Percentiles rank a stretch among this genome's conserved stretches.
Conservation (phyloP, 441 rosid genomes). For the Macaranga tanarius region DNA sequence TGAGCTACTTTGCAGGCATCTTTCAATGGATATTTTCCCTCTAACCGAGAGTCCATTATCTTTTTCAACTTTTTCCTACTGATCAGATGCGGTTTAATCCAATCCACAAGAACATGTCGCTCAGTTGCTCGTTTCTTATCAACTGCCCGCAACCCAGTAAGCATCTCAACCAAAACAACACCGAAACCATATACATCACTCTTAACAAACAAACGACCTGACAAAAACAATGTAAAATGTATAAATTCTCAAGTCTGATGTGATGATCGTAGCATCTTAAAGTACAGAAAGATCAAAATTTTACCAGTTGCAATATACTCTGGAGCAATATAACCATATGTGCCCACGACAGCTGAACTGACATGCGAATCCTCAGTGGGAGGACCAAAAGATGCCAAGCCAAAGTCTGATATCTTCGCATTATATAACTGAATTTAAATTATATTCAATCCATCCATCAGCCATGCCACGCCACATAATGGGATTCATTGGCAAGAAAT, state of each 20-base stretch:
- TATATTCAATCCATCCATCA: too few relatives aligned
- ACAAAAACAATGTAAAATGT: neutral
- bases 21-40: constrained; percentile 9
- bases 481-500: neutral
- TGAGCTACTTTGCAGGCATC: neutral
- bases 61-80: neutral
- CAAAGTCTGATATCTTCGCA: constrained; percentile 10
- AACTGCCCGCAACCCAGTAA: neutral
- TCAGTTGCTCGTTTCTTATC: neutral
- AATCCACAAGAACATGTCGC: neutral
- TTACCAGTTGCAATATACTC: neutral
- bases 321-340: neutral
- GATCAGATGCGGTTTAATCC: constrained; percentile 1
- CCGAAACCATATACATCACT: constrained; percentile 15
- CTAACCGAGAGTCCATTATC: neutral
- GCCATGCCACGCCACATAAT: neutral
- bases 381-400: constrained; percentile 8
- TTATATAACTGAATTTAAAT: neutral
- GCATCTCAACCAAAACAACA: constrained; percentile 3
- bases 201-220: constrained; percentile 11
- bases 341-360: neutral
- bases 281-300: neutral
- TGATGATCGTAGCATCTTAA: neutral
- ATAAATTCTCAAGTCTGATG: neutral
- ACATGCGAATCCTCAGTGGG: neutral